Percentiles rank a stretch among this genome's conserved stretches.
phyloP scores from a whole-genome alignment of 2,329 filamentous ascomycete genomes.

The Paecilomyces dactylethromorphus region DNA sequence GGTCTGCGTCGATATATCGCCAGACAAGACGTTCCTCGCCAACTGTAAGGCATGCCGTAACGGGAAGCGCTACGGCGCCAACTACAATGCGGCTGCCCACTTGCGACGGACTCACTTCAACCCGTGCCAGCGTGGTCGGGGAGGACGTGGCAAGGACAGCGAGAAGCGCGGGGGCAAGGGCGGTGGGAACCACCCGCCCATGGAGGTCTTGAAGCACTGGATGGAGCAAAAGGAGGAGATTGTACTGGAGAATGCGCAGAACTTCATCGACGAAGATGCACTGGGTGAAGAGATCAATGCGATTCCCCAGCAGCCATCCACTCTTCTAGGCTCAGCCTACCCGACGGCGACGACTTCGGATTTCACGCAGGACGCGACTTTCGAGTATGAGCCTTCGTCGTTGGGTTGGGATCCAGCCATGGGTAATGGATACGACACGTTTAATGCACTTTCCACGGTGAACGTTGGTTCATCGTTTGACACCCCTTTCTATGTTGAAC shows the following conservation, averaged over 20 bases:
- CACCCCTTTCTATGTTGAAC: constrained; percentile 23
- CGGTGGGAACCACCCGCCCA: constrained; percentile 55
- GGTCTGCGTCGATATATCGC: constrained; percentile 55
- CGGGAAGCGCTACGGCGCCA: constrained; percentile 75
- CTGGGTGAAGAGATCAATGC: constrained; percentile 14
- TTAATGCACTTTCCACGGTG: constrained; percentile 18
- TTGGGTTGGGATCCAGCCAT: constrained; percentile 20
- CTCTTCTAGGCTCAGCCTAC: background rate
- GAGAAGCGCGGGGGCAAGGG: constrained; percentile 57
- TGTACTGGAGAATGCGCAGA: constrained; percentile 28
- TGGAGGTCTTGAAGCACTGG: constrained; percentile 56
- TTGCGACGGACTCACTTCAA: constrained; percentile 84
- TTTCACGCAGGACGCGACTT: constrained; percentile 5
- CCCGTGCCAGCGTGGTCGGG: constrained; percentile 50
- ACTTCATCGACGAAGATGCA: constrained; percentile 16
- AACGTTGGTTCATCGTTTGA: constrained; percentile 25
- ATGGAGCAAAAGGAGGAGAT: constrained; percentile 51
- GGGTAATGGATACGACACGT: constrained; percentile 23
- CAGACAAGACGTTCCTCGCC: constrained; percentile 58
- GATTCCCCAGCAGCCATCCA: constrained; percentile 3
- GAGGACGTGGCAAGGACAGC: constrained; percentile 52
- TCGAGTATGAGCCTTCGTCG: constrained; percentile 12
- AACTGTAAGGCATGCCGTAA: constrained; percentile 78
- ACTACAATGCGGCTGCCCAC: constrained; percentile 93
- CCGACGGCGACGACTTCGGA: constrained; percentile 3